Conservation (phyloP, 225 moss, liverwort and hornwort species). For the Sphagnum tenellum region DNA sequence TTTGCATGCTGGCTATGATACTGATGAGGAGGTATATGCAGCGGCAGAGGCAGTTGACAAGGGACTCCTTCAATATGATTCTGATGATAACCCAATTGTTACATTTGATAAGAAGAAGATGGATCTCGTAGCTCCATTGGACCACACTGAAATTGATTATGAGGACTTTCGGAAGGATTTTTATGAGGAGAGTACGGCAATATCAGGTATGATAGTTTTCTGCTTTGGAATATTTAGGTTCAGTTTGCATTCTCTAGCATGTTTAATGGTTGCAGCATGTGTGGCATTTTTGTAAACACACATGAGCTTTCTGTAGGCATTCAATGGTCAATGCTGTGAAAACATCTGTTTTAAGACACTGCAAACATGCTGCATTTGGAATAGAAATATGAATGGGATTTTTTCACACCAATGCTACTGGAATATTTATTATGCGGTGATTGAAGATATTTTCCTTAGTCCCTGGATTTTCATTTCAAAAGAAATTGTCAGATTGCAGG, state of each 20-base stretch:
- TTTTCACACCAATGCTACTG: no score
- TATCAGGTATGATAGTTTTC: constrained; percentile 37
- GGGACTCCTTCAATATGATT: constrained; percentile 86
- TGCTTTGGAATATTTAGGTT: no score
- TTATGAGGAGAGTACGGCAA: constrained; percentile 62
- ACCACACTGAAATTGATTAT: constrained; percentile 82
- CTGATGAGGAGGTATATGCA: constrained; percentile 96
- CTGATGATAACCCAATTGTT: constrained; percentile 94
- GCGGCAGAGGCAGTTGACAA: constrained; percentile 97
- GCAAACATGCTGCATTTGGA: no score
- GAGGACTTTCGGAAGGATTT: constrained; percentile 65
- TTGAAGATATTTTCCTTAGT: no score
- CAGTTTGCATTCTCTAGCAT: neutral
- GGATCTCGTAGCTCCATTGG: constrained; percentile 70
- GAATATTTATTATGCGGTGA: no score
- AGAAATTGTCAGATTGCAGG: no score
- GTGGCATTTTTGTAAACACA: no score
- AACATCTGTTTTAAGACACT: no score
- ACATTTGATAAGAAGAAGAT: constrained; percentile 80
- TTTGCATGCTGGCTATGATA: constrained; percentile 90
- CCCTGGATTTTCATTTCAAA: no score
- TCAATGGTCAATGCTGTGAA: no score
- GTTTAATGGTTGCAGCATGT: neutral
- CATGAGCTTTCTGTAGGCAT: no score
- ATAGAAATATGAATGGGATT: no score